A percentile compares a stretch with the other conserved stretches of the same genome.
Conservation (phyloP, 345 rosid genomes). For the Mangifera indica region DNA sequence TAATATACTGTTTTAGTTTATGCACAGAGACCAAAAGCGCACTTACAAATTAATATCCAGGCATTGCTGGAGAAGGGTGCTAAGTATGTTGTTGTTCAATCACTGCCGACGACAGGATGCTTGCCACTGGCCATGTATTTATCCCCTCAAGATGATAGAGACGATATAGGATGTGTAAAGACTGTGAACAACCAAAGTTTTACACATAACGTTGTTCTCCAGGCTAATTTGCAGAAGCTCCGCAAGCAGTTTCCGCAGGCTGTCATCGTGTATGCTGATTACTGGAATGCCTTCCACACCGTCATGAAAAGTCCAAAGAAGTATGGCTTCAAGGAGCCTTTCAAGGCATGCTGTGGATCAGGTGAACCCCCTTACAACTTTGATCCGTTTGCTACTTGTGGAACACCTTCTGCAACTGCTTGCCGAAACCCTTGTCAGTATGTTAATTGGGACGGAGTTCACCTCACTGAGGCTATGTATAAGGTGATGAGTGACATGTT, state of each 20-base stretch:
- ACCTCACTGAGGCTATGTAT: conserved; percentile 87
- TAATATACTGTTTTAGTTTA: neutral
- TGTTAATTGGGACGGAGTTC: conserved; percentile 98
- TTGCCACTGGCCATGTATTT: conserved; percentile 64
- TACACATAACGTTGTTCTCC: conserved; percentile 54
- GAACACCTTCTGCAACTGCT: conserved; percentile 39
- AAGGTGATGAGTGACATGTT: conserved; percentile 64
- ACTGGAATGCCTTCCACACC: conserved; percentile 68
- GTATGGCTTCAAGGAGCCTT: conserved; percentile 63
- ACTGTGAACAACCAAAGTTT: conserved; percentile 55
- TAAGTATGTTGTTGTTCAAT: conserved; percentile 71
- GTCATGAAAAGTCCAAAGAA: conserved; percentile 48
- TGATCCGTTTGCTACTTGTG: conserved; percentile 52
- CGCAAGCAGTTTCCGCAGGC: conserved; percentile 57
- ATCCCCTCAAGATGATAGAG: conserved; percentile 59
- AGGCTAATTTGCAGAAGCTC: conserved; percentile 44
- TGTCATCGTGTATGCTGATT: conserved; percentile 64
- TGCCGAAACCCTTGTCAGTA: conserved; percentile 58
- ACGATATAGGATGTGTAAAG: conserved; percentile 70
- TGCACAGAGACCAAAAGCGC: neutral
- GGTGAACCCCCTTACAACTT: conserved; percentile 74
- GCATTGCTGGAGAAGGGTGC: conserved; percentile 66
- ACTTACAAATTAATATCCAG: conserved; percentile 36
- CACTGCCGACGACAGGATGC: conserved; percentile 77
- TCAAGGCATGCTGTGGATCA: conserved; percentile 81